Conservation (phyloP, 2,329 filamentous ascomycete genomes). For the Trichophyton equinum region DNA sequence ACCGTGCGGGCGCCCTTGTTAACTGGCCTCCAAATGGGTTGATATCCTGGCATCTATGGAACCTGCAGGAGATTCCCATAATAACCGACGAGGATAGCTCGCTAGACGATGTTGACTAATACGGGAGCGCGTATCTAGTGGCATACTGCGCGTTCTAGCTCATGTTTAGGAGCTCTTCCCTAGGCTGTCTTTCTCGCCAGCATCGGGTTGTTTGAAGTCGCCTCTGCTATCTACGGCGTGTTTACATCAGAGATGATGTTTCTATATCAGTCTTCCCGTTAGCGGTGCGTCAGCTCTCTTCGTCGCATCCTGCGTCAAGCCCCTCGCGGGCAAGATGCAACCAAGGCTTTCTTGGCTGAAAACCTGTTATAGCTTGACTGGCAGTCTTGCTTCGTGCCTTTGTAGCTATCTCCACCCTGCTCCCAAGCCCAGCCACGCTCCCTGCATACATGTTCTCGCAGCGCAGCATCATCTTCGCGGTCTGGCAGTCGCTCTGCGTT, state of each 20-base stretch:
- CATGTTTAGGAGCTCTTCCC: conserved; percentile 29
- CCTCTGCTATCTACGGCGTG: conserved; percentile 16
- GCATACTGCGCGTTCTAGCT: conserved; percentile 19
- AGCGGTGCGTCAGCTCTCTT: neutral
- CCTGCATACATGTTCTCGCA: conserved; percentile 16
- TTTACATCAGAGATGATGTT: conserved; percentile 12
- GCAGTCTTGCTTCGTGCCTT: conserved; percentile 14
- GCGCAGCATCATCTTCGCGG: conserved; percentile 19
- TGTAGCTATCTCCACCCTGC: neutral
- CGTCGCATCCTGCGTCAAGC: conserved; percentile 5
- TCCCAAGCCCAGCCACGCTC: conserved; percentile 17
- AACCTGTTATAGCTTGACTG: conserved; percentile 16
- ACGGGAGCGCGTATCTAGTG: conserved; percentile 23
- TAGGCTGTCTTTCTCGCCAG: conserved; percentile 22
- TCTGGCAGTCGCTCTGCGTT: neutral
- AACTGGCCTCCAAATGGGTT: too few relatives aligned
- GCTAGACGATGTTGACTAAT: conserved; percentile 24
- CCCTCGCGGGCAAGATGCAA: neutral
- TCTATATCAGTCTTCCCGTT: conserved; percentile 12
- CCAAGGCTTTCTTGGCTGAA: neutral
- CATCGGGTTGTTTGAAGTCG: conserved; percentile 20
- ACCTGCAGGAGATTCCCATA: conserved; percentile 18
- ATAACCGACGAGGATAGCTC: conserved; percentile 25
- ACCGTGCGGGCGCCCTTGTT: conserved; percentile 8
- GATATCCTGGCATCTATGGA: neutral